These are phyloP conservation scores for Sophora flavescens DNA, from an alignment of 306 rosid species.

Conservation along the genomic window DNA sequence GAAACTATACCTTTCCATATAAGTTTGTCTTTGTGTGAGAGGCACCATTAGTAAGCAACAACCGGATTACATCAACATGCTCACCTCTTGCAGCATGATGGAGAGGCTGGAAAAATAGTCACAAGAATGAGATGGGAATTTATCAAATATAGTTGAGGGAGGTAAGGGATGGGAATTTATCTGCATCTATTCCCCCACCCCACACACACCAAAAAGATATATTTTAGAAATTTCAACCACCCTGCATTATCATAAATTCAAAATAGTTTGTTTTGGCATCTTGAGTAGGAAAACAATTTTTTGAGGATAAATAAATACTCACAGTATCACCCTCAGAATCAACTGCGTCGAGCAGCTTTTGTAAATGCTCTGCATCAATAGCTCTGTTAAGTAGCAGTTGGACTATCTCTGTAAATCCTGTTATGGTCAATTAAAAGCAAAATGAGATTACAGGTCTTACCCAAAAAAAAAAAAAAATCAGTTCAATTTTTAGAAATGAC, in stretches of 20 bases:
- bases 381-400: conserved; percentile 73
- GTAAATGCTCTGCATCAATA: conserved; percentile 55
- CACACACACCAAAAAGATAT: background rate
- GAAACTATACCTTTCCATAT: conserved; percentile 70
- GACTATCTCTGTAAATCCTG: conserved; percentile 81
- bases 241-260: background rate
- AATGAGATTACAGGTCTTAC: background rate
- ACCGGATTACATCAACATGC: conserved; percentile 69
- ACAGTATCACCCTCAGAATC: conserved; percentile 96
- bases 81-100: conserved; percentile 97
- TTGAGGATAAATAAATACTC: conserved; percentile 49
- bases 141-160: background rate
- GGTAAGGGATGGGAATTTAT: background rate
- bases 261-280: background rate
- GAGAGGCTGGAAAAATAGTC: conserved; percentile 73
- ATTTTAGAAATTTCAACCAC: background rate
- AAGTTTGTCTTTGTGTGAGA: conserved; percentile 65
- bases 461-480: background rate
- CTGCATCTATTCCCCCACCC: background rate
- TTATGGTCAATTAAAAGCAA: conserved; percentile 25
- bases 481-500: background rate
- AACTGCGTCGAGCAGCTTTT: conserved; percentile 82
- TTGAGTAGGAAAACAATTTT: conserved; percentile 21
- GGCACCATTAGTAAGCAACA: conserved; percentile 76
- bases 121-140: conserved; percentile 32